Percentiles rank a stretch among this genome's conserved stretches.
Evolutionary conservation across 495 filamentous ascomycete species (phyloP).

Genomic region (Hypoxylon fuscum): DNA sequence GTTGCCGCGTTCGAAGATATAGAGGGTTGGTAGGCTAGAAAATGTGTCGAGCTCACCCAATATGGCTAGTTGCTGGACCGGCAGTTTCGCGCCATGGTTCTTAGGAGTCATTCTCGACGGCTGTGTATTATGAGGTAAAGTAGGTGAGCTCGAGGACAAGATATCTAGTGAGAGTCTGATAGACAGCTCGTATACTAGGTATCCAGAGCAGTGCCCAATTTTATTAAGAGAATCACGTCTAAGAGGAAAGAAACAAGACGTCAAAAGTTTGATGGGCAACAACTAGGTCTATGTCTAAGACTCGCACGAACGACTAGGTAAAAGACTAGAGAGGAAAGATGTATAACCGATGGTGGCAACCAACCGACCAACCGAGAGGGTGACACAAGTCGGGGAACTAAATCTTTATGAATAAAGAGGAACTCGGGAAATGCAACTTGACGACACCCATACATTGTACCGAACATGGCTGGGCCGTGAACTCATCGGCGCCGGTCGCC

Average conservation of each 20-base stretch:
- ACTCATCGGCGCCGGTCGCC: conserved; percentile 21
- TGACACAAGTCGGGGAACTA: conserved; percentile 2
- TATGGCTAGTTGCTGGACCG: conserved; percentile 63
- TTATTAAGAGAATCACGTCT: not conserved
- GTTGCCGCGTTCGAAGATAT: not conserved
- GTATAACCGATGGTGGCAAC: conserved; percentile 4
- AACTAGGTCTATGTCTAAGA: conserved; percentile 9
- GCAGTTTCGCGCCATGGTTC: conserved; percentile 53
- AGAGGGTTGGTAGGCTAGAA: conserved; percentile 3
- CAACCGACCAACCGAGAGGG: conserved; percentile 20
- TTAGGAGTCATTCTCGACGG: conserved; percentile 45
- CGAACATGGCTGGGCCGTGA: conserved; percentile 30
- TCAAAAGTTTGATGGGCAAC: not conserved
- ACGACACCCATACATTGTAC: conserved; percentile 37
- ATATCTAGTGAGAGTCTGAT: too few relatives aligned
- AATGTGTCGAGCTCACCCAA: conserved; percentile 62
- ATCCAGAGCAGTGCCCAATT: not conserved
- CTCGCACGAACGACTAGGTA: not conserved
- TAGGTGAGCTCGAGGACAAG: not conserved
- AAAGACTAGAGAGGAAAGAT: conserved; percentile 3
- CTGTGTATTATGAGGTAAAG: not conserved
- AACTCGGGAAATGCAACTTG: conserved; percentile 21
- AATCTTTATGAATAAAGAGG: conserved; percentile 30
- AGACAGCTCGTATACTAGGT: not conserved
- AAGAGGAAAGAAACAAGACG: not conserved